phyloP scores from a whole-genome alignment of 306 rosid genomes.

The Gleditsia sinensis region DNA sequence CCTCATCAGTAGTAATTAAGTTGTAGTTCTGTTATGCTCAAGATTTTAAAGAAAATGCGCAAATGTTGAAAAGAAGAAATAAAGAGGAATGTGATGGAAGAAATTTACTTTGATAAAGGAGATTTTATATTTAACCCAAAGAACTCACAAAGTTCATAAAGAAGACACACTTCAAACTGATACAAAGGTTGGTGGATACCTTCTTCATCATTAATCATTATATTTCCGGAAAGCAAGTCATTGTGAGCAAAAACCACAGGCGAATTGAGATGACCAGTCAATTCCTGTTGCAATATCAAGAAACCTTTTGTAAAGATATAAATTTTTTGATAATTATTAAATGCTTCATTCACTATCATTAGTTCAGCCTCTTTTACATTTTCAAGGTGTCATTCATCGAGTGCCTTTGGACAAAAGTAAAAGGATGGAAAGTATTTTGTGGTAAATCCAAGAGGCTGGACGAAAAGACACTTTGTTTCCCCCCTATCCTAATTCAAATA shows the following conservation, averaged over 20 bases:
- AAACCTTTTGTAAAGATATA: slow-evolving; percentile 25
- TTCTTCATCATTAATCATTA: slow-evolving; percentile 85
- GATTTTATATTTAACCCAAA: background rate
- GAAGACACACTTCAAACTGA: background rate
- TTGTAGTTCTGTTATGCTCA: background rate
- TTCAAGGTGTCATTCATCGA: slow-evolving; percentile 17
- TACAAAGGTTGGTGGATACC: slow-evolving; percentile 52
- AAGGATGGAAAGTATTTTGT: background rate
- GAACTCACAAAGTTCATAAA: slow-evolving; percentile 21
- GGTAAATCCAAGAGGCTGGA: background rate
- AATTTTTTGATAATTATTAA: slow-evolving; percentile 19
- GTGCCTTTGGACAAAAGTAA: background rate
- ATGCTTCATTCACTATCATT: slow-evolving; percentile 15
- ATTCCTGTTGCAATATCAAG: slow-evolving; percentile 66
- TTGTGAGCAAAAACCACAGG: slow-evolving; percentile 89
- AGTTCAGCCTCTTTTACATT: background rate
- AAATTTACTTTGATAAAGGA: background rate
- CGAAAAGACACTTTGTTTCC: background rate
- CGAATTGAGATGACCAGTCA: slow-evolving; percentile 66
- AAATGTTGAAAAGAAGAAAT: background rate
- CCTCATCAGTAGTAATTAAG: background rate
- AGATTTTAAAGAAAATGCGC: background rate
- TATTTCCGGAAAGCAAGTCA: slow-evolving; percentile 93
- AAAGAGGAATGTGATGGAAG: background rate
- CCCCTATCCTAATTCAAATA: background rate